Conservation (phyloP, 2,329 filamentous ascomycete species). For the Pochonia chlamydosporia region DNA sequence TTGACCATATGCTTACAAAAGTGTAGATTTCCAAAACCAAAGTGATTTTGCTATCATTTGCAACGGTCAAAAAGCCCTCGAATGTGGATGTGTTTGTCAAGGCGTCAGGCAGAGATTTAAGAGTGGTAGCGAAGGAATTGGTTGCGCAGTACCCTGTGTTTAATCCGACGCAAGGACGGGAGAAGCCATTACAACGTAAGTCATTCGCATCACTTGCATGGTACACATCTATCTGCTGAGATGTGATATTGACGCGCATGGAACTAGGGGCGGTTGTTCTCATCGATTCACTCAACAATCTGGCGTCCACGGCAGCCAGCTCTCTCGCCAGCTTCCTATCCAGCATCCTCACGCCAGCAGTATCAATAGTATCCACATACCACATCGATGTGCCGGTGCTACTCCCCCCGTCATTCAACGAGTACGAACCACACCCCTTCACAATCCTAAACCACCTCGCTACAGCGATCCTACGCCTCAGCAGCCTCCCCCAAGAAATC, state of each 20-base stretch:
- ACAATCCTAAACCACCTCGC: conserved; percentile 75
- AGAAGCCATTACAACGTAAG: conserved; percentile 38
- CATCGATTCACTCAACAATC: conserved; percentile 71
- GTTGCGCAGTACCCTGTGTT: conserved; percentile 39
- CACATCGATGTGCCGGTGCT: conserved; percentile 70
- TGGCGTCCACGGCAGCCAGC: conserved; percentile 48
- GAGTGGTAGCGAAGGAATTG: conserved; percentile 55
- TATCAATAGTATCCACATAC: conserved; percentile 73
- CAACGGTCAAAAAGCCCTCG: conserved; percentile 59
- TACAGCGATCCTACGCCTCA: conserved; percentile 74
- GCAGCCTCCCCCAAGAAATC: conserved; percentile 69
- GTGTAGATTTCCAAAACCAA: conserved; percentile 56
- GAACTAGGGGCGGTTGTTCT: conserved; percentile 64
- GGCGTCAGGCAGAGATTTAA: conserved; percentile 53
- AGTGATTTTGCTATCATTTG: conserved; percentile 72
- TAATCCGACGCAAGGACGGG: conserved; percentile 29
- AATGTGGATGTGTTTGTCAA: conserved; percentile 63
- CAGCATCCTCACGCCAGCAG: conserved; percentile 56
- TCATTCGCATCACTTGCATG: background rate
- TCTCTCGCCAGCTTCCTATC: conserved; percentile 65
- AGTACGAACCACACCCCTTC: conserved; percentile 64
- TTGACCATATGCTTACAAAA: background rate
- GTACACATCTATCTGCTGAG: too few species aligned
- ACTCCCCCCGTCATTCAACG: conserved; percentile 34
- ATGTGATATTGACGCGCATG: background rate